Percentiles rank a stretch among this genome's conserved stretches.
These are phyloP conservation scores for Tubosaeta sp. DNA, from an alignment of 768 basidiomycete species.

Conservation along the genomic window DNA sequence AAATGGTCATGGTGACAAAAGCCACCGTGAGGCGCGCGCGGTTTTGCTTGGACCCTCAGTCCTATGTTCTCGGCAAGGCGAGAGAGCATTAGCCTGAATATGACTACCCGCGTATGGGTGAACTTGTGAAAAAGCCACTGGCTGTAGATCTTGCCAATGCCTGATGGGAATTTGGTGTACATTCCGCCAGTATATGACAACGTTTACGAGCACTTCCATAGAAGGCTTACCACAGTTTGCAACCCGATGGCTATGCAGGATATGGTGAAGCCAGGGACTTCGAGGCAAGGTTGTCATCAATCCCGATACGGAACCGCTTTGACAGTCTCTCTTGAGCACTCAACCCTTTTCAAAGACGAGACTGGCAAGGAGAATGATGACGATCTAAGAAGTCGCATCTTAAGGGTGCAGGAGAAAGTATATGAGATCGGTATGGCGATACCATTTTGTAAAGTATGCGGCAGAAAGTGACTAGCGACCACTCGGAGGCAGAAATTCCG, in stretches of 20 bases:
- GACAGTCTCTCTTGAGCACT: slow-evolving; percentile 12
- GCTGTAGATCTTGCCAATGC: no score
- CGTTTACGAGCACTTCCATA: no score
- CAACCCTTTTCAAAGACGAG: slow-evolving; percentile 25
- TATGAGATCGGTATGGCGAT: slow-evolving; percentile 19
- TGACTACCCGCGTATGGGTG: no score
- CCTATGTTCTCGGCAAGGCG: neutral
- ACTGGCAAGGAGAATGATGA: slow-evolving; percentile 28
- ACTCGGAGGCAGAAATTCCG: slow-evolving; percentile 21
- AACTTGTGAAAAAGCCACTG: no score
- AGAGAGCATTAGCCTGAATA: no score
- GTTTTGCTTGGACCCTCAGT: neutral
- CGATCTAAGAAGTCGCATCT: slow-evolving; percentile 26
- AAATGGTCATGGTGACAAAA: no score
- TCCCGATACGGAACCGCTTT: neutral
- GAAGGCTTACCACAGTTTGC: no score
- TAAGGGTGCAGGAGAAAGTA: slow-evolving; percentile 28
- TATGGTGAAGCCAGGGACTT: slow-evolving; percentile 6
- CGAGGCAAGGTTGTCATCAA: neutral
- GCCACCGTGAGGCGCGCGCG: no score
- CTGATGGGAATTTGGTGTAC: no score
- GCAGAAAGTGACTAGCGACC: neutral
- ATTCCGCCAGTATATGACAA: no score
- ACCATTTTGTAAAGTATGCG: neutral
- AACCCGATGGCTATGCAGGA: slow-evolving; percentile 1